Base-by-base conservation (phyloP, 2,329 filamentous ascomycete species). In the Phyllosticta citrichinensis region DNA sequence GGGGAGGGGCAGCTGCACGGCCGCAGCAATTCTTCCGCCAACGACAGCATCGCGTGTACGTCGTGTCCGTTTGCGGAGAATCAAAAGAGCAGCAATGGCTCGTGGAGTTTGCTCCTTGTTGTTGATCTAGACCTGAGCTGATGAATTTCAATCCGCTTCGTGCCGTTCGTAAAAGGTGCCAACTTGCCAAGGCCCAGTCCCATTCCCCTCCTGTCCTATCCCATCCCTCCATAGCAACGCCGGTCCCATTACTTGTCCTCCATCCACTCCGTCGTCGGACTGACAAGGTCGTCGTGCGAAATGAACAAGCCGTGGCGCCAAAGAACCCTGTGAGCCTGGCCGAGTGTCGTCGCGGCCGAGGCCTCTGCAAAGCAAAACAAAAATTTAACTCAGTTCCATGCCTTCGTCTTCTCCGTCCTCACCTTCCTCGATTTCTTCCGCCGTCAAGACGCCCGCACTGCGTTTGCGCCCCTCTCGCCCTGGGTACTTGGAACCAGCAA, bases 401-500 rank as follows among this genome's bases (percentile, higher is more conserved):
- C 73, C 73, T 50, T 75, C 76, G 20, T 72, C 75, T 19, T 78
- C 76, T 1, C 66, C 73, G 24, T 77, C 76, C 5, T 75, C 74
- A 20, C 75, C 75, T 5, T 70, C 74, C 6, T 76, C 76, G 5
- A 75, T 74, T 12, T 75, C 73, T 51, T 74, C 76, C 6, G 68
- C 73, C 5, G 73, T 68, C 11, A 76, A 66, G 9, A 73, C 68
- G 11, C 71, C 71, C 0, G 71, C 68, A 55, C 77, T 77, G 58
- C 77, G 67, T 69, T 79, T 79, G 50, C 76, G 73, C 3, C 73
- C 74, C 47, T 70, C 71, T 5, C 70, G 68, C 65, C 67, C 55
- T 51, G 68, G 30, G 60, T 61, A 58, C 61, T 74, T 73, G n/a
- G 77, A 79, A 9, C 77, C 75, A 27, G 78, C 79, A 25, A 83